A percentile compares a stretch with the other conserved stretches of the same genome.
These are phyloP conservation scores for Cardamine resedifolia DNA, from an alignment of 345 rosid species.

Conservation along the genomic window DNA sequence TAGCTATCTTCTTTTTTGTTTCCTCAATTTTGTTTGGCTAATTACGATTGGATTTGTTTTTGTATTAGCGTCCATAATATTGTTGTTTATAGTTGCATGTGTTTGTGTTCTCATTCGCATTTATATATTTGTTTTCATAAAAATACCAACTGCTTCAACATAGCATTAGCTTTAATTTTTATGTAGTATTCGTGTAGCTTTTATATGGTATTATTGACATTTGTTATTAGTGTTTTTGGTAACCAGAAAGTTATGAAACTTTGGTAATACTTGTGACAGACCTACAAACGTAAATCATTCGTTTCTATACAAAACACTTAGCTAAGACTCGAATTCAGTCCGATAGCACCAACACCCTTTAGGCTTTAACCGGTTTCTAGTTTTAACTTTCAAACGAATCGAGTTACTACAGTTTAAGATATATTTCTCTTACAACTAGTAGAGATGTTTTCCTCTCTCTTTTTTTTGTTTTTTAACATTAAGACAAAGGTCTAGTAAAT, in stretches of 20 bases:
- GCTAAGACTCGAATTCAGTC: neutral
- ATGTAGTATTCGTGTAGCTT: neutral
- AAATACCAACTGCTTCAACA: neutral
- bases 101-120: neutral
- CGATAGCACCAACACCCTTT: neutral
- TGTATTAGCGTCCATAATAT: neutral
- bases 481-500: conserved; percentile 24
- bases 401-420: neutral
- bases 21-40: neutral
- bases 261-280: neutral
- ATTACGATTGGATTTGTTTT: neutral
- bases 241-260: neutral
- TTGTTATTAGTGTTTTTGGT: neutral
- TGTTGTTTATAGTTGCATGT: neutral
- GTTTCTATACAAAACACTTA: neutral
- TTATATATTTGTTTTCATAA: neutral
- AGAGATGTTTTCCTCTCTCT: too few relatives aligned
- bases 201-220: neutral
- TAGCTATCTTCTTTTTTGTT: too few relatives aligned
- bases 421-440: neutral
- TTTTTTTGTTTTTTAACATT: neutral
- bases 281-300: neutral
- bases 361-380: neutral
- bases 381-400: neutral
- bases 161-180: neutral